These are phyloP conservation scores for Ephemerocybe angulata DNA, from an alignment of 768 basidiomycete genomes.

Conservation along the genomic window DNA sequence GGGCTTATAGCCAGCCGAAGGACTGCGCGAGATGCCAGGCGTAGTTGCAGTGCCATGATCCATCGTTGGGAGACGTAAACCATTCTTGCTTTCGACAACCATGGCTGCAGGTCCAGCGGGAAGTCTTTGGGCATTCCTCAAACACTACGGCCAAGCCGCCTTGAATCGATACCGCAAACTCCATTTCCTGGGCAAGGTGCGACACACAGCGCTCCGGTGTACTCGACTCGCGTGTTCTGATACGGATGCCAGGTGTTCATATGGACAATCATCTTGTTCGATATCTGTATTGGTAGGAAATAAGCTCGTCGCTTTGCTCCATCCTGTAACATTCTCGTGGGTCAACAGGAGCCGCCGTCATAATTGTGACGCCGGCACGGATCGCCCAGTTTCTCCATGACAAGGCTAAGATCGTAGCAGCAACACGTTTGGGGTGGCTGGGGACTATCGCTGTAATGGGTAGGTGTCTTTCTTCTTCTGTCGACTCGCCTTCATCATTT, in stretches of 20 bases:
- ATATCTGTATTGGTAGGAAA: constrained; percentile 41
- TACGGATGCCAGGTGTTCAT: constrained; percentile 62
- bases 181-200: constrained; percentile 53
- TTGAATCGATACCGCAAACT: constrained; percentile 47
- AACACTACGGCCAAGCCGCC: constrained; percentile 30
- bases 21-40: too few species aligned
- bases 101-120: constrained; percentile 23
- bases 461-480: constrained; percentile 19
- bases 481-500: constrained; percentile 3
- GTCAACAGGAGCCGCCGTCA: constrained; percentile 34
- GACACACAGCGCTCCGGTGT: too few species aligned
- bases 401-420: constrained; percentile 56
- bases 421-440: constrained; percentile 59
- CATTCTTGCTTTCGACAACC: constrained; percentile 3
- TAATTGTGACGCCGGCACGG: constrained; percentile 57
- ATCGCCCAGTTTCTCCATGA: constrained; percentile 74
- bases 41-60: too few species aligned
- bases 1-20: too few species aligned
- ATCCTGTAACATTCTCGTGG: constrained; percentile 1
- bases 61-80: neutral
- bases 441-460: constrained; percentile 49
- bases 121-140: constrained; percentile 21
- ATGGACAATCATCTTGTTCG: constrained; percentile 56
- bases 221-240: too few species aligned
- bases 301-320: neutral